Base-by-base conservation (phyloP, 2,329 filamentous ascomycete genomes). In the Penicillium sp. region DNA sequence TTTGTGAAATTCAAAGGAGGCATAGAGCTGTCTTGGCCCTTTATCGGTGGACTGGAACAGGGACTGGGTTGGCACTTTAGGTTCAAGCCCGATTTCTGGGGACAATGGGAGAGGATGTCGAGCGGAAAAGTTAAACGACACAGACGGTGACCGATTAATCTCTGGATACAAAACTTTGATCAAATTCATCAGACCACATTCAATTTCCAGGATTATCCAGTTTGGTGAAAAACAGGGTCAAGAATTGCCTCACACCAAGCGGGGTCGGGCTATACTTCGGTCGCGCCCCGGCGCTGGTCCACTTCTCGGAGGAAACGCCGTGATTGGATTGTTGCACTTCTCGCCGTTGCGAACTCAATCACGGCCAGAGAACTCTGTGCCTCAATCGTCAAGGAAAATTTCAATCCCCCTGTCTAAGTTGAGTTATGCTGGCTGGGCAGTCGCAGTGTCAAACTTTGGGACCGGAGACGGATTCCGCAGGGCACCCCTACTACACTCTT, bases 1-100 rank as follows among this genome's bases (percentile, higher is more conserved):
- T 92, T 53, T 89, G 89, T 65, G 92, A 97, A 77, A 91, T 95
- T 72, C 91, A 95, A 68, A 88, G 92, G 73, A 88, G 91, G 58
- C 86, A 93, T 62, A 88, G 93, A 61, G 93, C 96, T 72, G 88
- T 97, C 60, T 80, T 97, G 56, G 87, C 90, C 21, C 79, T 97
- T 66, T 97, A 97, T 78, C 86, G 93, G 65, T 97, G 93, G 93
- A 93, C 91, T 5, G 91, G 92, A 48, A 92, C 96, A 73, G 93
- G 93, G 15, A 95, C 91, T 8, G 93, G 93, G 1, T 82, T 97
- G 65, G 93, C 93, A 23, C 65, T 76, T 9, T 75, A 64, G 60
- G 23, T 29, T 51, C 29, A 7, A 19, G 7, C 21, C 21, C 21
- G 21, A 21, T 21, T 21, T 21, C 21, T 21, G 2, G 21, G 21